Evolutionary conservation across 352 stramenopile genomes (phyloP).

Genomic region (Globisporangium iwayamae): DNA sequence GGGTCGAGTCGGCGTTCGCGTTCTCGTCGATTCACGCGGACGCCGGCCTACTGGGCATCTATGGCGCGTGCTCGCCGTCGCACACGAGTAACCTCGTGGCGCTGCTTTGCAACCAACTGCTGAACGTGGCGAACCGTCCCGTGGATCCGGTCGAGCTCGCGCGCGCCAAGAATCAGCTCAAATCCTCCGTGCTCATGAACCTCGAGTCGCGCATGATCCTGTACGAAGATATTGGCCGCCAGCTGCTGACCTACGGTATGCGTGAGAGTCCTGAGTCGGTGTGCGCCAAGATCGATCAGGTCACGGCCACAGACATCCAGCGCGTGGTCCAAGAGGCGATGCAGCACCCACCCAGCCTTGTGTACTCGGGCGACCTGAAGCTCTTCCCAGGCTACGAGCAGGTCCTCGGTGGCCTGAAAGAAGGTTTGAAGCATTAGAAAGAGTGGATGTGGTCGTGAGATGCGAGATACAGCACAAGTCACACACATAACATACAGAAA

Average conservation of each 20-base stretch:
- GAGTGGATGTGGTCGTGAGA: no score
- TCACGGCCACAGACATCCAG: constrained; percentile 85
- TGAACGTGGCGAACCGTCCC: constrained; percentile 72
- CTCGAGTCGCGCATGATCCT: constrained; percentile 97
- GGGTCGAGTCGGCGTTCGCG: constrained; percentile 97
- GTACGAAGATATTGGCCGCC: constrained; percentile 98
- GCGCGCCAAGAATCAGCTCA: constrained; percentile 99
- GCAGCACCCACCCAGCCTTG: constrained; percentile 71
- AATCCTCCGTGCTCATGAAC: constrained; percentile 98
- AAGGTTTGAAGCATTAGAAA: constrained; percentile 41
- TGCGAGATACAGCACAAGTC: not conserved
- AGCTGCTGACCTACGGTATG: constrained; percentile 96
- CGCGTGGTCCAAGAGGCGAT: constrained; percentile 75
- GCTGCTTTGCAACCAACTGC: constrained; percentile 92
- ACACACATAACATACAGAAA: constrained; percentile 11
- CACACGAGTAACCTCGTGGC: constrained; percentile 91
- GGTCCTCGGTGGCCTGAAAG: constrained; percentile 65
- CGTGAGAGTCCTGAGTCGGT: constrained; percentile 88
- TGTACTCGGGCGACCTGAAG: constrained; percentile 79
- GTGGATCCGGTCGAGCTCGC: constrained; percentile 88
- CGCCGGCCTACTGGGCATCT: constrained; percentile 94
- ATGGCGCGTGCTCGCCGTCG: constrained; percentile 77
- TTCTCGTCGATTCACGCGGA: constrained; percentile 96
- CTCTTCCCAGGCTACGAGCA: constrained; percentile 84
- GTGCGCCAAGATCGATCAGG: constrained; percentile 85